Percentiles rank a stretch among this genome's conserved stretches.
phyloP scores from a whole-genome alignment of 306 rosid genomes.

The Cucumis hystrix region DNA sequence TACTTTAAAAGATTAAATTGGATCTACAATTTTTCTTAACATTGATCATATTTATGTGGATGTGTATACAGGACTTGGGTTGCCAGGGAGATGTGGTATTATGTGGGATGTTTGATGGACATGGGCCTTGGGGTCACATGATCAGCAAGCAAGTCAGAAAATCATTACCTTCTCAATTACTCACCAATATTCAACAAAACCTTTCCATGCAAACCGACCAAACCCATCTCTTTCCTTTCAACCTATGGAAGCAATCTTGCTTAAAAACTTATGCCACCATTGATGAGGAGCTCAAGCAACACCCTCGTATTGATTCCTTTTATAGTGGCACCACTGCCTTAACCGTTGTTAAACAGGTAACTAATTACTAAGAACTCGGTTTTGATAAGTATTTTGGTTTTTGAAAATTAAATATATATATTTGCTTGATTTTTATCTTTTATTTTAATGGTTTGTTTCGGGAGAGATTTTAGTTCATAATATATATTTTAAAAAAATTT shows the following conservation, averaged over 20 bases:
- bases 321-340: conserved; percentile 67
- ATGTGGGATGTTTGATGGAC: conserved; percentile 86
- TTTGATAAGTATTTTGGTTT: too few species aligned
- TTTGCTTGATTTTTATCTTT: too few species aligned
- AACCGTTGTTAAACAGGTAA: conserved; percentile 80
- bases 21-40: too few species aligned
- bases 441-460: too few species aligned
- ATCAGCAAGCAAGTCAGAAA: conserved; percentile 57
- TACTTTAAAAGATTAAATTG: too few species aligned
- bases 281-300: conserved; percentile 61
- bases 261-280: conserved; percentile 45
- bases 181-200: conserved; percentile 53
- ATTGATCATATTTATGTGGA: not conserved
- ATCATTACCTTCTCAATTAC: conserved; percentile 41
- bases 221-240: conserved; percentile 21
- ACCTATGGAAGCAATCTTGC: conserved; percentile 60
- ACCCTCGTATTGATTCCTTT: conserved; percentile 46
- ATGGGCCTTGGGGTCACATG: conserved; percentile 83
- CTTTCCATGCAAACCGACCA: conserved; percentile 21
- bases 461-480: too few species aligned
- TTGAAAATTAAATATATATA: too few species aligned
- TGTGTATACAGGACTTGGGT: conserved; percentile 44
- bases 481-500: too few species aligned
- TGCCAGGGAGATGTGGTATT: conserved; percentile 64
- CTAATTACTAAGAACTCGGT: not conserved